Conservation (phyloP, 2,329 filamentous ascomycete species). For the Lasiodiplodia hormozganensis region DNA sequence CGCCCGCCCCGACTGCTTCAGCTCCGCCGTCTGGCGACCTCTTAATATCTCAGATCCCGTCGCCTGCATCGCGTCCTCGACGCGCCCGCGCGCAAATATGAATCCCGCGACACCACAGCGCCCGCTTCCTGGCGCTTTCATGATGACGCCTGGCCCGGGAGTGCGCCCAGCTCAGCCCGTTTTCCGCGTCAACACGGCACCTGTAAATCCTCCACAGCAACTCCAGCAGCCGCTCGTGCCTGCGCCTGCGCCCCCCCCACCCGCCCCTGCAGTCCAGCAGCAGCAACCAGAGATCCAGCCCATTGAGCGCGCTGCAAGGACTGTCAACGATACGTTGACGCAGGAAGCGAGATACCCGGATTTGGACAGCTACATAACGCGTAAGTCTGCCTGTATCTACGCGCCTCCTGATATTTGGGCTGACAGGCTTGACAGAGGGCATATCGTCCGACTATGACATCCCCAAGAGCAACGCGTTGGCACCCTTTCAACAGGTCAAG, state of each 20-base stretch:
- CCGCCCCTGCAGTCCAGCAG: conserved; percentile 14
- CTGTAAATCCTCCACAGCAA: conserved; percentile 25
- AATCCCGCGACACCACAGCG: conserved; percentile 68
- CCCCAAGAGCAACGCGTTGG: conserved; percentile 72
- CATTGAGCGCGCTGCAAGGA: conserved; percentile 79
- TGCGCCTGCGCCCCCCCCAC: conserved; percentile 5
- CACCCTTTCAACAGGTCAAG: conserved; percentile 86
- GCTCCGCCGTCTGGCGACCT: conserved; percentile 22
- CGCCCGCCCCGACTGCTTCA: conserved; percentile 18
- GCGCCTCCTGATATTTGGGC: conserved; percentile 2
- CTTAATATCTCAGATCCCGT: conserved; percentile 11
- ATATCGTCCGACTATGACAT: conserved; percentile 92
- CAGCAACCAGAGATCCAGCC: conserved; percentile 56
- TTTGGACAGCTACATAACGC: conserved; percentile 85
- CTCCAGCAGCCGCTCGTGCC: conserved; percentile 23
- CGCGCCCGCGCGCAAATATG: conserved; percentile 16
- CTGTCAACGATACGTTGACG: conserved; percentile 79
- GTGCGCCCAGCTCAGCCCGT: conserved; percentile 25
- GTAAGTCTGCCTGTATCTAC: conserved; percentile 60
- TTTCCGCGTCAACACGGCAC: conserved; percentile 25
- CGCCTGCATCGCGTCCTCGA: conserved; percentile 22
- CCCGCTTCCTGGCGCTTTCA: conserved; percentile 75
- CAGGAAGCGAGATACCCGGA: conserved; percentile 85
- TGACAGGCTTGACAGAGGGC: conserved; percentile 65
- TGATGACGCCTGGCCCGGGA: conserved; percentile 69